Base-by-base conservation (phyloP, 139 green algal genomes). In the Micromonas pusilla region DNA sequence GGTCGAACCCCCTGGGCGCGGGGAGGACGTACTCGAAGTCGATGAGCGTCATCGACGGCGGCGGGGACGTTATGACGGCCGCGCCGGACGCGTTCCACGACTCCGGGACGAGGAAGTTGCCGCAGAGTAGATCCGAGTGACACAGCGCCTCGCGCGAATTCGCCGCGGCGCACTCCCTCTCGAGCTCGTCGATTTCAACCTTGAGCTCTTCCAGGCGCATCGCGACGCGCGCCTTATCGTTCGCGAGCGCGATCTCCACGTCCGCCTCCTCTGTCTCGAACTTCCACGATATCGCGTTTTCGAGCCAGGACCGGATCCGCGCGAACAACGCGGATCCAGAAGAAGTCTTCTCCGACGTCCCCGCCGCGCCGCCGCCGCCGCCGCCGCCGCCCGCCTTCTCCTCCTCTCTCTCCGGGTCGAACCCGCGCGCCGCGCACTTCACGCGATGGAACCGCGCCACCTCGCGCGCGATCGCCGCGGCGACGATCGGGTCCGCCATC, bases 21-120 rank as follows among this genome's bases (percentile, higher is more conserved):
- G 88, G 90, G 2, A 52, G 79, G 3, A 83, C 85, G 79, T 99
- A 99, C 86, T 99, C 95, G 84, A 96, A 98, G 84, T 98, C 94
- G 38, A 98, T 97, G 71, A 98, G 90, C 54, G 90, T 86, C 71
- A 94, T 37, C 4, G 66, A 45, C 6, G 31, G 64, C 23, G 36
- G 30, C 68, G 31, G 36, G n/a, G n/a, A n/a, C n/a, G n/a, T n/a
- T n/a, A n/a, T n/a, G n/a, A n/a, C n/a, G n/a, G n/a, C n/a, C n/a
- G n/a, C n/a, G n/a, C n/a, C n/a, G n/a, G n/a, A n/a, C n/a, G 45
- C 45, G 45, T 57, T 16, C 45, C 45, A 57, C 9, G 16, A 21
- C 6, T 73, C 5, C n/a, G 81, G 34, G 19, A 93, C 65, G 70
- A 98, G 89, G 52, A 97, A 90, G 83, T 97, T 97, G 53, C 92